Percentiles rank a stretch among this genome's conserved stretches.
Evolutionary conservation across 2,329 filamentous ascomycete species (phyloP).

Genomic region (Eutypella sp.): DNA sequence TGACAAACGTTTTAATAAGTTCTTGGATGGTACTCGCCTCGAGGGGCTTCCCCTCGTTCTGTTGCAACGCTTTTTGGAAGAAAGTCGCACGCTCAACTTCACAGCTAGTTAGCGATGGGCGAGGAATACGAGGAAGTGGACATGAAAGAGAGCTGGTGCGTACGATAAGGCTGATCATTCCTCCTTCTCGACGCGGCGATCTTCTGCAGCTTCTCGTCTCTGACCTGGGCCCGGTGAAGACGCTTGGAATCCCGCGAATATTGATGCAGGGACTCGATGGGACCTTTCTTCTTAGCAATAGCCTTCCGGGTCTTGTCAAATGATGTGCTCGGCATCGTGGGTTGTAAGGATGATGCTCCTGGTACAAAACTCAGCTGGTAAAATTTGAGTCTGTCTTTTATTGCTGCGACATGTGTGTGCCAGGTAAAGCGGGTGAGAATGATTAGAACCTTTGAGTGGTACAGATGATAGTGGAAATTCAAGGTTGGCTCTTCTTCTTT

Average conservation of each 20-base stretch:
- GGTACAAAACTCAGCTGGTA: no score
- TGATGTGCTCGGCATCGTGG: slow-evolving; percentile 65
- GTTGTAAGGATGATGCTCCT: no score
- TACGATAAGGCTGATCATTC: slow-evolving; percentile 70
- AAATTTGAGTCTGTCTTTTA: no score
- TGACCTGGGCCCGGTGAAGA: slow-evolving; percentile 69
- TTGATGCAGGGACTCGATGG: slow-evolving; percentile 73
- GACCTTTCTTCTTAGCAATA: slow-evolving; percentile 79
- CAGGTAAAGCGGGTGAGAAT: no score
- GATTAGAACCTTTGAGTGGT: no score
- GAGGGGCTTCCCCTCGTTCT: slow-evolving; percentile 46
- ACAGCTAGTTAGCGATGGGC: slow-evolving; percentile 3
- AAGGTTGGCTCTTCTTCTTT: no score
- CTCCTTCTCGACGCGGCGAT: slow-evolving; percentile 65
- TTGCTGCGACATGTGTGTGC: not conserved
- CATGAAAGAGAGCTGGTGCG: slow-evolving; percentile 18
- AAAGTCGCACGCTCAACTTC: slow-evolving; percentile 63
- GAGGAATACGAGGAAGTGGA: not conserved
- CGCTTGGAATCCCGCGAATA: slow-evolving; percentile 83
- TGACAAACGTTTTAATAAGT: slow-evolving; percentile 54
- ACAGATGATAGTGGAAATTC: no score
- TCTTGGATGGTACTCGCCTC: slow-evolving; percentile 53
- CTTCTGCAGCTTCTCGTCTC: slow-evolving; percentile 78
- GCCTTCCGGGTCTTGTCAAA: slow-evolving; percentile 83
- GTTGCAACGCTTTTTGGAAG: slow-evolving; percentile 62